phyloP scores from a whole-genome alignment of 495 filamentous ascomycete species.

The Arthonia radiata region DNA sequence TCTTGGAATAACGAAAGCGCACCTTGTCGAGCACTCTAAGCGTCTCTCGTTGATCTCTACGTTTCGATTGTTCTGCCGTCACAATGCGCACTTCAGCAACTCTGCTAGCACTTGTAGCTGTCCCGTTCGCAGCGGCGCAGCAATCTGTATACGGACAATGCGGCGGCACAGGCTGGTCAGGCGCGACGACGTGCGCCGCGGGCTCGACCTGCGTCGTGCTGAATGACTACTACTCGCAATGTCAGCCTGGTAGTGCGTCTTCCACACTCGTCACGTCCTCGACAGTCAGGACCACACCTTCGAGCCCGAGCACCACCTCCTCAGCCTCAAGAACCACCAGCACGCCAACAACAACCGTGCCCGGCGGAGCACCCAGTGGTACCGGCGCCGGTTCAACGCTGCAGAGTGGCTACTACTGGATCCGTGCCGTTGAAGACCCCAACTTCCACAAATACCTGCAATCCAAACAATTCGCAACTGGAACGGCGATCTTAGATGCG shows the following conservation, averaged over 20 bases:
- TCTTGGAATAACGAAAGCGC: too few relatives aligned
- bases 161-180: constrained; percentile 6
- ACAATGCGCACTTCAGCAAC: too few relatives aligned
- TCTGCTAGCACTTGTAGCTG: background rate
- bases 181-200: constrained; percentile 7
- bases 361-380: too few relatives aligned
- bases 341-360: constrained; percentile 5
- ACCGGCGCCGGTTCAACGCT: constrained; percentile 19
- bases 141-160: constrained; percentile 8
- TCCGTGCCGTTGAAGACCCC: constrained; percentile 30
- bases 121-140: constrained; percentile 3
- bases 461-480: constrained; percentile 20
- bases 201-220: constrained; percentile 4
- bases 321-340: constrained; percentile 5
- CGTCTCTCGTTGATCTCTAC: too few relatives aligned
- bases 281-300: constrained; percentile 3
- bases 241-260: constrained; percentile 7
- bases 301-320: constrained; percentile 3
- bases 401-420: constrained; percentile 29
- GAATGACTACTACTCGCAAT: constrained; percentile 13
- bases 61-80: too few relatives aligned
- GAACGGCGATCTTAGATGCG: constrained; percentile 24
- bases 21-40: too few relatives aligned
- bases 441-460: constrained; percentile 42
- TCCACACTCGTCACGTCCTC: constrained; percentile 3